Evolutionary conservation across 345 rosid genomes (phyloP).

Genomic region (Hibiscus syriacus): DNA sequence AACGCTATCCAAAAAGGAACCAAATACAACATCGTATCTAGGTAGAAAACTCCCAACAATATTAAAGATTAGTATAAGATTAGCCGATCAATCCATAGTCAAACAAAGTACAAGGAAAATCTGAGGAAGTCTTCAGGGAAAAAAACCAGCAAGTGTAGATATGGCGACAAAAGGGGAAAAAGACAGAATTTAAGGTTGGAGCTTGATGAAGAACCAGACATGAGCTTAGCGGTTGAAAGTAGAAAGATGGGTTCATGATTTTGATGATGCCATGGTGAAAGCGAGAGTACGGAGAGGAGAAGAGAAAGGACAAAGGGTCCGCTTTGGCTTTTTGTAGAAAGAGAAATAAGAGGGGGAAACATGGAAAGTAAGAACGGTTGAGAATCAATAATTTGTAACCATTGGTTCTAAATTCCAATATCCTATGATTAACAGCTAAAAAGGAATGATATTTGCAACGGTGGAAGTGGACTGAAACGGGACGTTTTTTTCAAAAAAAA

Average conservation of each 20-base stretch:
- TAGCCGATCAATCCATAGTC: slow-evolving; percentile 7
- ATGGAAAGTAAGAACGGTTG: background rate
- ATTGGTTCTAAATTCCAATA: background rate
- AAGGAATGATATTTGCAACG: no score
- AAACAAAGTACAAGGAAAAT: slow-evolving; percentile 18
- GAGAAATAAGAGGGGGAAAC: background rate
- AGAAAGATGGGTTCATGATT: background rate
- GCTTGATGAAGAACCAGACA: background rate
- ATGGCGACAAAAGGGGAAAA: slow-evolving; percentile 15
- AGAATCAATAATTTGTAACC: background rate
- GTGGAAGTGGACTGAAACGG: no score
- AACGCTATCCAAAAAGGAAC: slow-evolving; percentile 47
- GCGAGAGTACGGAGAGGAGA: background rate
- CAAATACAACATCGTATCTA: slow-evolving; percentile 18
- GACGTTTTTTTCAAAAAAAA: no score
- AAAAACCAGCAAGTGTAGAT: background rate
- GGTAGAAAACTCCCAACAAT: slow-evolving; percentile 9
- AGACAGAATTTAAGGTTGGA: background rate
- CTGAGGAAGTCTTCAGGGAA: background rate
- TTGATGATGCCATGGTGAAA: background rate
- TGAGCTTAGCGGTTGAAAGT: background rate
- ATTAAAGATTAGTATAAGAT: background rate
- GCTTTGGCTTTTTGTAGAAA: background rate
- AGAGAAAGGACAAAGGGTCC: background rate
- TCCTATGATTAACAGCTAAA: background rate